Base-by-base conservation (phyloP, 345 rosid species). In the Rhodomyrtus tomentosa region DNA sequence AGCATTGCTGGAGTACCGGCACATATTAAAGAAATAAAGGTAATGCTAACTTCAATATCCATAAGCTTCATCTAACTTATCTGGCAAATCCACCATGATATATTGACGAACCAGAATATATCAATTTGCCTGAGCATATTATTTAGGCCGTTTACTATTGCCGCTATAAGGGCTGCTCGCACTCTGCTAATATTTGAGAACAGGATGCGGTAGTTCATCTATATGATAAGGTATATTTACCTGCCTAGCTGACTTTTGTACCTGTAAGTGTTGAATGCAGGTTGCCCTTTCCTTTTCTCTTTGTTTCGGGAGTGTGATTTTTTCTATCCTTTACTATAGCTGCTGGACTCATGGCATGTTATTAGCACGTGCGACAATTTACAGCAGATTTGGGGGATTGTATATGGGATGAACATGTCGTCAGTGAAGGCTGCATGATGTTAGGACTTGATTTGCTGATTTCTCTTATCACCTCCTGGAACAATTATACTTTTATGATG, bases 1-100 rank as follows among this genome's bases (percentile, higher is more conserved):
- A 92, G 98, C 85, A 92, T 96, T 16, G 94, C 96, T 79, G 99
- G 99, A 81, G 91, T 93, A 85, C 94, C 98, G 74, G 90, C 96
- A 38, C 93, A 92, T 81, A 82, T 89, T 87, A 93, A 92, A 91
- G 99, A 97, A 89, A 91, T 97, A 85, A 91, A 92, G 96, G 99
- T 97, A 90, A 81, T 53, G 50, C 84, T 74, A 53, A 20, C 82
- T 83, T 58, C 49, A 38, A 29, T 38, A 45, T 53, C 73, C 52
- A 55, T 81, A 50, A 54, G 20, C n/a, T 56, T 68, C 45, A 68
- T 68, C 45, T 68, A 45, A 56, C 45, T 50, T 81, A 10, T 68
- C 45, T 68, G 45, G 76, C 32, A 68, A 68, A 36, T 36, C 45
- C 76, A 68, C 76, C 25, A 3, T 68, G 79, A 18, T 18, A 36